Evolutionary conservation across 768 basidiomycete genomes (phyloP).

Genomic region (Panaeolus cyanescens): DNA sequence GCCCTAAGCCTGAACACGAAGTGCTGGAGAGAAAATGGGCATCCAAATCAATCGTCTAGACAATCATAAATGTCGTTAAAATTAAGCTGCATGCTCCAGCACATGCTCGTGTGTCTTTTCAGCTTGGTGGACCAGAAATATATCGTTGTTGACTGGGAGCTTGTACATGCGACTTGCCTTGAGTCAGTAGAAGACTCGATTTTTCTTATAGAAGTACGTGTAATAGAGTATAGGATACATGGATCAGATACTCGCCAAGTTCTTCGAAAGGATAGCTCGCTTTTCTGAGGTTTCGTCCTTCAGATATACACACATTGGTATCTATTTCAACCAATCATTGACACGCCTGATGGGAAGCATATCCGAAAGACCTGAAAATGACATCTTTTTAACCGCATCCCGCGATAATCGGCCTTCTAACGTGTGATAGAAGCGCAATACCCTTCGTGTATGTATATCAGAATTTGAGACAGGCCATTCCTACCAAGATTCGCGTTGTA

Average conservation of each 20-base stretch:
- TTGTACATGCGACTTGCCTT: not conserved
- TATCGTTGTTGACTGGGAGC: too few relatives aligned
- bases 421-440: not conserved
- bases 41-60: too few relatives aligned
- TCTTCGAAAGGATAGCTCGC: not conserved
- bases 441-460: not conserved
- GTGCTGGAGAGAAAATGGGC: too few relatives aligned
- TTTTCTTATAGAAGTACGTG: not conserved
- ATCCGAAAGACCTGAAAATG: not conserved
- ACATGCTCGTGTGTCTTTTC: too few relatives aligned
- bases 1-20: too few relatives aligned
- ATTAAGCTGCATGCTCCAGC: too few relatives aligned
- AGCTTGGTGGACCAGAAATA: too few relatives aligned
- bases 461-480: not conserved
- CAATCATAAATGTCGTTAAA: too few relatives aligned
- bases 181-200: not conserved
- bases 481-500: not conserved
- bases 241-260: not conserved
- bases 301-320: not conserved
- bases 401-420: conserved; percentile 2
- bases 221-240: not conserved
- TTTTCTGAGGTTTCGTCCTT: not conserved
- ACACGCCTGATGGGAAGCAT: not conserved
- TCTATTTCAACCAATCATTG: not conserved
- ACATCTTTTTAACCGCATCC: conserved; percentile 1